These are phyloP conservation scores for Candida insectalens DNA, from an alignment of 805 yeast species.

Conservation along the genomic window DNA sequence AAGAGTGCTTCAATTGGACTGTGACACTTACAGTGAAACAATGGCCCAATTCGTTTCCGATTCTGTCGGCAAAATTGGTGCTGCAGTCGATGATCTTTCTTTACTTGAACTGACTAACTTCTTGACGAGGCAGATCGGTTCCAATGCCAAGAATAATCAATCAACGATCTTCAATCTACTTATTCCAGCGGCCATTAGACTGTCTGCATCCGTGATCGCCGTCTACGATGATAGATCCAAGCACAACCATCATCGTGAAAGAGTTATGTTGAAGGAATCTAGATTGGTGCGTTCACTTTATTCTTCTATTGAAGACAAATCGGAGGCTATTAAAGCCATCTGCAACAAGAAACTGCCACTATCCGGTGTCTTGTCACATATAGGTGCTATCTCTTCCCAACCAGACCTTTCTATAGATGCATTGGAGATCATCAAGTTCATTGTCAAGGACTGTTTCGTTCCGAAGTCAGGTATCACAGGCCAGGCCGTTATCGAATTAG, in stretches of 20 bases:
- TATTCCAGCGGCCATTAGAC: constrained; percentile 24
- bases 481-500: constrained; percentile 13
- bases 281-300: too few relatives aligned
- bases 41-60: constrained; percentile 31
- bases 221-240: too few relatives aligned
- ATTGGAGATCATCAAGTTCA: constrained; percentile 17
- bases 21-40: constrained; percentile 18
- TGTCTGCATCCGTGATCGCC: too few relatives aligned
- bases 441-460: constrained; percentile 28
- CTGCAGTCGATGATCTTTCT: constrained; percentile 47
- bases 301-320: too few relatives aligned
- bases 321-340: too few relatives aligned
- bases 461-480: constrained; percentile 17
- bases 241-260: too few relatives aligned
- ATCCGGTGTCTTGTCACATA: constrained; percentile 13
- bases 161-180: constrained; percentile 16
- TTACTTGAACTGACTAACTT: constrained; percentile 48
- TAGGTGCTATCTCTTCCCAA: too few relatives aligned
- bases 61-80: constrained; percentile 27
- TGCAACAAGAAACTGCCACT: constrained; percentile 11
- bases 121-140: constrained; percentile 22
- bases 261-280: too few relatives aligned
- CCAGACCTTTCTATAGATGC: too few relatives aligned
- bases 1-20: constrained; percentile 22
- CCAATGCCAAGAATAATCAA: constrained; percentile 10